phyloP scores from a whole-genome alignment of 2,329 filamentous ascomycete species.

The Orbilia brochopaga region DNA sequence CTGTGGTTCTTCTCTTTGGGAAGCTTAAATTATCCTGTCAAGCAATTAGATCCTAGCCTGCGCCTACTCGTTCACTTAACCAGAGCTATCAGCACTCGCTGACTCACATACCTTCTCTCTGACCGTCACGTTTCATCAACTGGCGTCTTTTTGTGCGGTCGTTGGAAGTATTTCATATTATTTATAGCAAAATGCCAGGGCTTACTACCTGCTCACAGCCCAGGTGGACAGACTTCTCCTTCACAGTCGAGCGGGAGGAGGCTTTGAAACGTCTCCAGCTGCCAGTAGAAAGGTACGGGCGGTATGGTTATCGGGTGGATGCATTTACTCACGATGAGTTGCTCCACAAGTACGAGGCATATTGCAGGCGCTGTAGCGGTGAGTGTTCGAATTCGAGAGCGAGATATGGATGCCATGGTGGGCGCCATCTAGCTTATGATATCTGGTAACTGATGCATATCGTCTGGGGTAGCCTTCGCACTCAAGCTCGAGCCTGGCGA shows the following conservation, averaged over 20 bases:
- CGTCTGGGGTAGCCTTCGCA: conserved; percentile 25
- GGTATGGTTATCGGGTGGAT: conserved; percentile 35
- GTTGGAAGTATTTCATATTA: not conserved
- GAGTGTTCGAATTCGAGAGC: not conserved
- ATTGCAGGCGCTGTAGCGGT: conserved; percentile 39
- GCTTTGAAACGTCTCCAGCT: conserved; percentile 18
- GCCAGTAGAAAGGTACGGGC: conserved; percentile 25
- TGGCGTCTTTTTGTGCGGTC: too few relatives aligned
- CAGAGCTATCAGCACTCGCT: too few relatives aligned
- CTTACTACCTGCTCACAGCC: conserved; percentile 8
- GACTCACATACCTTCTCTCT: too few relatives aligned
- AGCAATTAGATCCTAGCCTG: too few relatives aligned
- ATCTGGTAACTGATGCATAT: not conserved
- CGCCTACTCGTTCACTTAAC: too few relatives aligned
- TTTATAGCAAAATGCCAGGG: conserved; percentile 20
- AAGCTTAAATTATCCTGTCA: too few relatives aligned
- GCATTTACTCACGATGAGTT: conserved; percentile 29
- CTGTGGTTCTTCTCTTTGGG: too few relatives aligned
- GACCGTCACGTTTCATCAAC: too few relatives aligned
- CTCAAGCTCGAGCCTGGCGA: conserved; percentile 23
- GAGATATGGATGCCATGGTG: not conserved
- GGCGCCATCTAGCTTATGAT: not conserved
- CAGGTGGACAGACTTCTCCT: conserved; percentile 26
- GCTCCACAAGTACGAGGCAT: conserved; percentile 34
- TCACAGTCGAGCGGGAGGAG: conserved; percentile 21